phyloP scores from a whole-genome alignment of 768 basidiomycete genomes.

The Tephrocybe sp. region DNA sequence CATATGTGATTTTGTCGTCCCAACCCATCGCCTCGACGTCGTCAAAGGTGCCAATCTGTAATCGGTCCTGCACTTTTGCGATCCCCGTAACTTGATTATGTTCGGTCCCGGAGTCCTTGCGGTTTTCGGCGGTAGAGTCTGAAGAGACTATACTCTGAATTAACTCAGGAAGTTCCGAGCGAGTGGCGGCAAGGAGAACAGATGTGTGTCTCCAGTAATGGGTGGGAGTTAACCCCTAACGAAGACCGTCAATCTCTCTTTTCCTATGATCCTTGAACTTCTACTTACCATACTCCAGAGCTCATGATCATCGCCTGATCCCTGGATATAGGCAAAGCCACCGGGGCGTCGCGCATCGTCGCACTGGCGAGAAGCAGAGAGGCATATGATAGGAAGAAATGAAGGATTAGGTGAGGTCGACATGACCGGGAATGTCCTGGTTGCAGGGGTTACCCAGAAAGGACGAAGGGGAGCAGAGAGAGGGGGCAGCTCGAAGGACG shows the following conservation, averaged over 20 bases:
- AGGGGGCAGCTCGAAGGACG: slow-evolving; percentile 65
- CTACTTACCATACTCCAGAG: slow-evolving; percentile 71
- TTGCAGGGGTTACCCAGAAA: slow-evolving; percentile 83
- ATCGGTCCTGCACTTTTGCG: slow-evolving; percentile 10
- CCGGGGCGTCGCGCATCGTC: slow-evolving; percentile 53
- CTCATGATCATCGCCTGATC: slow-evolving; percentile 94
- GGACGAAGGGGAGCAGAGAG: slow-evolving; percentile 72
- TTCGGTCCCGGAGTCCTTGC: slow-evolving; percentile 30
- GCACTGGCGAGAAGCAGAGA: slow-evolving; percentile 80
- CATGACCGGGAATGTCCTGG: slow-evolving; percentile 41
- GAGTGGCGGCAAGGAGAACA: slow-evolving; percentile 23
- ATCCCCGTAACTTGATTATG: slow-evolving; percentile 19
- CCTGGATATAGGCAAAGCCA: slow-evolving; percentile 90
- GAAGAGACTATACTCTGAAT: slow-evolving; percentile 31
- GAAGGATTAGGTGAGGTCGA: slow-evolving; percentile 24
- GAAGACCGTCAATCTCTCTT: neutral
- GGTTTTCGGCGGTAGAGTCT: neutral
- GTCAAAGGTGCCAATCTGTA: slow-evolving; percentile 11
- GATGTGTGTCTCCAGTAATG: slow-evolving; percentile 13
- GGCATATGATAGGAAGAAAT: slow-evolving; percentile 75
- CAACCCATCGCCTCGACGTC: slow-evolving; percentile 5
- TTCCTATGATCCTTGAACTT: too few species aligned
- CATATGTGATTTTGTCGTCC: slow-evolving; percentile 6
- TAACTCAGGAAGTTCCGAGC: slow-evolving; percentile 48
- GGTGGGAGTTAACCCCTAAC: slow-evolving; percentile 11